These are phyloP conservation scores for Phaeosphaeria sp. DNA, from an alignment of 2,329 filamentous ascomycete genomes.

Conservation along the genomic window DNA sequence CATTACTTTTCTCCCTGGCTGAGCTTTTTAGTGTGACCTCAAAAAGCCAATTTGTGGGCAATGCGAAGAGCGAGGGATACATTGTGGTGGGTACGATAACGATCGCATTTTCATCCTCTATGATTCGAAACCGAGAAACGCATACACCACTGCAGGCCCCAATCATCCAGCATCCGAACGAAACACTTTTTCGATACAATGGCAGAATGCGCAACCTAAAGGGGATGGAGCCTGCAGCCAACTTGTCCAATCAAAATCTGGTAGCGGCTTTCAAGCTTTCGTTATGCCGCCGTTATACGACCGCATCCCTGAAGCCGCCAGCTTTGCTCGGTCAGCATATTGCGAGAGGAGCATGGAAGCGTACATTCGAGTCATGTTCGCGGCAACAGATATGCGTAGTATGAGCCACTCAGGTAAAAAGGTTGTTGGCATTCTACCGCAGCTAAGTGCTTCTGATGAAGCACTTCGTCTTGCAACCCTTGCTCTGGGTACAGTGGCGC, in stretches of 20 bases:
- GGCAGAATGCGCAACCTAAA: not conserved
- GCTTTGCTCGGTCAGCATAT: constrained; percentile 30
- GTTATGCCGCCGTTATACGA: not conserved
- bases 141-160: constrained; percentile 1
- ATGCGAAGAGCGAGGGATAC: constrained; percentile 63
- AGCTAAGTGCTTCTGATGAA: constrained; percentile 28
- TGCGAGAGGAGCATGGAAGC: constrained; percentile 27
- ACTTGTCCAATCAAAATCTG: not conserved
- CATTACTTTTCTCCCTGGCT: not conserved
- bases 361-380: constrained; percentile 28
- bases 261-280: not conserved
- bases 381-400: constrained; percentile 10
- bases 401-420: constrained; percentile 15
- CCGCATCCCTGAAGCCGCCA: constrained; percentile 12
- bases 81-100: constrained; percentile 70
- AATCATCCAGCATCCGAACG: constrained; percentile 2
- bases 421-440: constrained; percentile 22
- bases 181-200: constrained; percentile 3
- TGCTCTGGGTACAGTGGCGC: constrained; percentile 31
- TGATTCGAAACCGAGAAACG: not conserved
- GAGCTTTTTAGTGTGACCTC: constrained; percentile 64
- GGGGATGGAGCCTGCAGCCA: not conserved
- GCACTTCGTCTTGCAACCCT: constrained; percentile 31
- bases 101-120: constrained; percentile 66
- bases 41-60: constrained; percentile 67